A percentile compares a stretch with the other conserved stretches of the same genome.
Evolutionary conservation across 2,329 filamentous ascomycete species (phyloP).

Genomic region (Ceratocystis harringtonii): DNA sequence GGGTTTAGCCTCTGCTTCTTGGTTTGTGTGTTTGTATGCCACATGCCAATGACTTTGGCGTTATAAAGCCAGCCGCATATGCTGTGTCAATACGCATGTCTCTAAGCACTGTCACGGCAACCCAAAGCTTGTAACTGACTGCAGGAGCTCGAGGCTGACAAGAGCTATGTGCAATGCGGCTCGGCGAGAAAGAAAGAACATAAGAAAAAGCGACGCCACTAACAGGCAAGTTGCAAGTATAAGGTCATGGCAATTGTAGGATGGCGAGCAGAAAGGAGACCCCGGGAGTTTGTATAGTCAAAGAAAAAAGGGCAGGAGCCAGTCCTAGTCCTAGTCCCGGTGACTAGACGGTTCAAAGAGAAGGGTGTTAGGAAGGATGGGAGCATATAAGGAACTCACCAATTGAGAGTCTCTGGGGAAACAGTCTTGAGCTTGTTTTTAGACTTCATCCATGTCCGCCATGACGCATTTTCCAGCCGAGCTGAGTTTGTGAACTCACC

Average conservation of each 20-base stretch:
- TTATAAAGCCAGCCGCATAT: background rate
- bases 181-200: background rate
- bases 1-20: background rate
- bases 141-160: background rate
- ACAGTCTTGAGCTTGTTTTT: constrained; percentile 79
- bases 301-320: background rate
- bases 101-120: background rate
- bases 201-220: background rate
- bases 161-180: background rate
- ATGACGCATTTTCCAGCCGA: constrained; percentile 86
- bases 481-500: constrained; percentile 67
- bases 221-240: background rate
- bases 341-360: background rate
- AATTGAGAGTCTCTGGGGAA: constrained; percentile 83
- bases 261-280: background rate
- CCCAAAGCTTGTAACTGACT: background rate
- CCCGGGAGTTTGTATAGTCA: background rate
- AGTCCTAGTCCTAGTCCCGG: background rate
- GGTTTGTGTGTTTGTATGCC: background rate
- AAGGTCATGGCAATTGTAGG: background rate
- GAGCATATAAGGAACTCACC: constrained; percentile 40
- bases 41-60: background rate
- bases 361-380: background rate
- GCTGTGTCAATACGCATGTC: background rate
- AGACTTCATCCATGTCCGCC: constrained; percentile 90